Evolutionary conservation across 108 stramenopile genomes (phyloP).

Genomic region (Cyclotella sp.): DNA sequence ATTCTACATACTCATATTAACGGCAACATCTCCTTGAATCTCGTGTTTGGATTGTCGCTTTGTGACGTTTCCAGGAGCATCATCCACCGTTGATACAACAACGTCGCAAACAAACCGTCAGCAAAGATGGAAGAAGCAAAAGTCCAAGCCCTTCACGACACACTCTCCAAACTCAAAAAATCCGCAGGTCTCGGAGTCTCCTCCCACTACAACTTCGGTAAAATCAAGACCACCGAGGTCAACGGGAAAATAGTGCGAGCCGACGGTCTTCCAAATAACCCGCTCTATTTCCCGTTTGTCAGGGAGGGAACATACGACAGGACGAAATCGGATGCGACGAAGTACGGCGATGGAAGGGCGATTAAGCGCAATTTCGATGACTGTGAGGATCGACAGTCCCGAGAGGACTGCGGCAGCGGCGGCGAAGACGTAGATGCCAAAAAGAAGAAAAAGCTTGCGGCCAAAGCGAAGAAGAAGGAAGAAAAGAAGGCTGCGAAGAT

Average conservation of each 20-base stretch:
- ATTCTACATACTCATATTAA: too few relatives aligned
- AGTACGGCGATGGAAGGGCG: constrained; percentile 77
- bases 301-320: constrained; percentile 75
- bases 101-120: not conserved
- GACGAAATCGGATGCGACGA: constrained; percentile 29
- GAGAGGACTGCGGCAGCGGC: constrained; percentile 9
- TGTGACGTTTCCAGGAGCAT: not conserved
- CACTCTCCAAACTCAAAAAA: constrained; percentile 72
- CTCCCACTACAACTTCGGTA: constrained; percentile 63
- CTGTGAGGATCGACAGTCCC: constrained; percentile 16
- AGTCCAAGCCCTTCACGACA: constrained; percentile 80
- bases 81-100: not conserved
- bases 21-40: too few relatives aligned
- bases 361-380: constrained; percentile 88
- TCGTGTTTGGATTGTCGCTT: too few relatives aligned
- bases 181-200: constrained; percentile 64
- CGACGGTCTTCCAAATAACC: constrained; percentile 84
- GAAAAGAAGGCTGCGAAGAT: constrained; percentile 34
- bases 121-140: constrained; percentile 81
- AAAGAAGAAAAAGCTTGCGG: constrained; percentile 18
- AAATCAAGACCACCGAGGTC: constrained; percentile 31
- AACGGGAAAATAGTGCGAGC: constrained; percentile 46
- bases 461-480: constrained; percentile 35
- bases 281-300: constrained; percentile 79
- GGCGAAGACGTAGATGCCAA: constrained; percentile 12